phyloP scores from a whole-genome alignment of 2,329 filamentous ascomycete species.

The Torrubiellomyces zombiae region DNA sequence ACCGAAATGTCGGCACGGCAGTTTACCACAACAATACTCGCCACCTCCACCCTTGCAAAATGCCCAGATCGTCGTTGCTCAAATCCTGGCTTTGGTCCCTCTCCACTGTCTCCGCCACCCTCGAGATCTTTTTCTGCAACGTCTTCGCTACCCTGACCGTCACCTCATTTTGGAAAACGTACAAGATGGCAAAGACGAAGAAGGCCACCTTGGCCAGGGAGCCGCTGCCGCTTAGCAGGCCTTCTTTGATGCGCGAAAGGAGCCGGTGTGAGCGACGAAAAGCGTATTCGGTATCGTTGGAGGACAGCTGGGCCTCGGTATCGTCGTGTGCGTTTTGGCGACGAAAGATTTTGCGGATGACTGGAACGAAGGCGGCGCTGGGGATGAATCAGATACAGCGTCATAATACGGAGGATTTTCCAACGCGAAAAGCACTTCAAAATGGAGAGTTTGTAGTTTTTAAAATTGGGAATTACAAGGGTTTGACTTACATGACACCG shows the following conservation, averaged over 20 bases:
- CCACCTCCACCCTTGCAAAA: slow-evolving; percentile 40
- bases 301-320: slow-evolving; percentile 17
- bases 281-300: slow-evolving; percentile 41
- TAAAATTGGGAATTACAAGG: neutral
- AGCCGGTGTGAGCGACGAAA: slow-evolving; percentile 34
- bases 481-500: slow-evolving; percentile 29
- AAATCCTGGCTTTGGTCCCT: slow-evolving; percentile 27
- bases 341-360: slow-evolving; percentile 33
- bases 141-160: slow-evolving; percentile 36
- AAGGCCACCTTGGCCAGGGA: slow-evolving; percentile 32
- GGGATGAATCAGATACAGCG: slow-evolving; percentile 2
- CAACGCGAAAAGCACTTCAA: too few relatives aligned
- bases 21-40: slow-evolving; percentile 31
- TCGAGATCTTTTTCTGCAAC: slow-evolving; percentile 30
- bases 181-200: slow-evolving; percentile 39
- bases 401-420: too few relatives aligned
- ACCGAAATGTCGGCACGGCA: too few relatives aligned
- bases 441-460: too few relatives aligned
- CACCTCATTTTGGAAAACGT: slow-evolving; percentile 43
- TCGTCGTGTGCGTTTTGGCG: slow-evolving; percentile 22
- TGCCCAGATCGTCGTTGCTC: slow-evolving; percentile 29
- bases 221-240: slow-evolving; percentile 25
- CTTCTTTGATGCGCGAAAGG: slow-evolving; percentile 29
- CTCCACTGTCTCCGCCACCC: slow-evolving; percentile 29
- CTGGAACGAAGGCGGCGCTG: slow-evolving; percentile 34